Evolutionary conservation across 192 early-diverging fungal genomes (phyloP).

Genomic region (Entomortierella parvispora): DNA sequence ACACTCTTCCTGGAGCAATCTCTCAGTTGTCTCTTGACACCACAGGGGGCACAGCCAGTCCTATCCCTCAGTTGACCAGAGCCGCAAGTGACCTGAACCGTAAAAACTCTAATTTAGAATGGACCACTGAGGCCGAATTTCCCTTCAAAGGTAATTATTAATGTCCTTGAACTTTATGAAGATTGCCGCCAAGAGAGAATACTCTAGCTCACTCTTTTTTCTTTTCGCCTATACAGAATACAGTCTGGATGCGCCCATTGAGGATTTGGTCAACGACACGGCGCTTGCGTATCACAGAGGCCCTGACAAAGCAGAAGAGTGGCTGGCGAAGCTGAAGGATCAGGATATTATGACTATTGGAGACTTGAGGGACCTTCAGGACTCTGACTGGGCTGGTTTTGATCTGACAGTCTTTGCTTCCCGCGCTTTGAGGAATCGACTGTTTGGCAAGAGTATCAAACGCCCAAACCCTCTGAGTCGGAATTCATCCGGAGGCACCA

Average conservation of each 20-base stretch:
- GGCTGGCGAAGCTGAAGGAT: slow-evolving; percentile 70
- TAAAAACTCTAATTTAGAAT: slow-evolving; percentile 28
- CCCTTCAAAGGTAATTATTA: slow-evolving; percentile 44
- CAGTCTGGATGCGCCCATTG: slow-evolving; percentile 69
- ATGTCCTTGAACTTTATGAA: background rate
- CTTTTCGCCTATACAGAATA: slow-evolving; percentile 47
- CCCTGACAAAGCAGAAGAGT: slow-evolving; percentile 77
- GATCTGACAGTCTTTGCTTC: slow-evolving; percentile 67
- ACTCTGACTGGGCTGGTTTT: slow-evolving; percentile 78
- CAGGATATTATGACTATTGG: slow-evolving; percentile 87
- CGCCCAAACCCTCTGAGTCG: slow-evolving; percentile 14
- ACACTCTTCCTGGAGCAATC: slow-evolving; percentile 4
- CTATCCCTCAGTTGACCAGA: background rate
- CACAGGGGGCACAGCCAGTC: slow-evolving; percentile 1
- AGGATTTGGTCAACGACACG: slow-evolving; percentile 77
- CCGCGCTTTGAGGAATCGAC: slow-evolving; percentile 63
- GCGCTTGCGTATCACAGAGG: slow-evolving; percentile 72
- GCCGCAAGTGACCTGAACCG: slow-evolving; percentile 20
- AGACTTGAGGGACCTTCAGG: slow-evolving; percentile 75
- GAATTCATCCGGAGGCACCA: slow-evolving; percentile 13
- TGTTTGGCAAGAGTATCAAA: slow-evolving; percentile 54
- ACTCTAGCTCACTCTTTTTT: background rate
- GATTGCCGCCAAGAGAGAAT: no score
- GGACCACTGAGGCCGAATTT: slow-evolving; percentile 21
- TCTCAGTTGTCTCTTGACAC: slow-evolving; percentile 34